These are phyloP conservation scores for Leccinum subtestaceum DNA, from an alignment of 768 basidiomycete genomes.

Conservation along the genomic window DNA sequence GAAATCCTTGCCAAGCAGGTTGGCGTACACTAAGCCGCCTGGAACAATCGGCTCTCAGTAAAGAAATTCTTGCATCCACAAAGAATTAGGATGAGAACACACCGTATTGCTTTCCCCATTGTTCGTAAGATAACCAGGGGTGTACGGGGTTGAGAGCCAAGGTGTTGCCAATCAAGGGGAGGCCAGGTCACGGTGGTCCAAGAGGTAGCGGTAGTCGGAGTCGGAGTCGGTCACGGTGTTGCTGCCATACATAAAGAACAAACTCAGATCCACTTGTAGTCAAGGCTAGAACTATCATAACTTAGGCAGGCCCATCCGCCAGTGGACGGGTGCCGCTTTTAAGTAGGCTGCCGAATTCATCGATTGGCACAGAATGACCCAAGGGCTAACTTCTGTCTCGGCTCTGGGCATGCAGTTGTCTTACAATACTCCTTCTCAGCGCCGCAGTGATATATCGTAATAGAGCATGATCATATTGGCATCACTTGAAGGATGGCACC, in stretches of 20 bases:
- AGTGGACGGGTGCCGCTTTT: background rate
- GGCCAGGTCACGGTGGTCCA: conserved; percentile 43
- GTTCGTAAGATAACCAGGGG: conserved; percentile 34
- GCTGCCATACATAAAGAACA: conserved; percentile 16
- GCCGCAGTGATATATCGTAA: background rate
- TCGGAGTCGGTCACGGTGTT: conserved; percentile 1
- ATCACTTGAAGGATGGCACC: background rate
- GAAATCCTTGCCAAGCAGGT: conserved; percentile 28
- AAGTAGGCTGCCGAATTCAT: background rate
- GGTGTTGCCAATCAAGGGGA: conserved; percentile 33
- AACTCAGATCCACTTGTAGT: background rate
- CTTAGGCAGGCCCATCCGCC: background rate
- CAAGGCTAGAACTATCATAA: background rate
- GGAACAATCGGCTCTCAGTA: background rate
- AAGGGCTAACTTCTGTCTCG: background rate
- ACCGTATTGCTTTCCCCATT: conserved; percentile 36
- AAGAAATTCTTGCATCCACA: background rate
- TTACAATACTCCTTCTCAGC: background rate
- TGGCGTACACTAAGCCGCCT: conserved; percentile 28
- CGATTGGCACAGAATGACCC: background rate
- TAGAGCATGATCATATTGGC: background rate
- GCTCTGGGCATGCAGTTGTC: background rate
- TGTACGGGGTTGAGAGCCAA: conserved; percentile 18
- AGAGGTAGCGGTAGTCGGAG: conserved; percentile 39
- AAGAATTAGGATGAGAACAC: background rate